Percentiles rank a stretch among this genome's conserved stretches.
Conservation (phyloP, 2,329 filamentous ascomycete species). For the Diaporthe sp. region DNA sequence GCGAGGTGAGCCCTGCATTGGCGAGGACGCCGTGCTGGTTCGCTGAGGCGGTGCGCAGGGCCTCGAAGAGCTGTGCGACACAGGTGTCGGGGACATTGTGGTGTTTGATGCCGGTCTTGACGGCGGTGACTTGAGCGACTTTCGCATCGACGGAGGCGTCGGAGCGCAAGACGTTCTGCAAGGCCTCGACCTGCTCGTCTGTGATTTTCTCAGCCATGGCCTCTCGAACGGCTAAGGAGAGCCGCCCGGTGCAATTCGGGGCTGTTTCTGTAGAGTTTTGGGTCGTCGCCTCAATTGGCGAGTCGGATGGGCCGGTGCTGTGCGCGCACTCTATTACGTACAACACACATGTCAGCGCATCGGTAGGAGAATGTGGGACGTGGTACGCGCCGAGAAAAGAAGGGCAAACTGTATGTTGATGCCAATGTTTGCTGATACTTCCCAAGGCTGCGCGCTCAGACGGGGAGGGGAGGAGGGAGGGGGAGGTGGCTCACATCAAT, state of each 20-base stretch:
- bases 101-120: slow-evolving; percentile 94
- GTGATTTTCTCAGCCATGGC: slow-evolving; percentile 70
- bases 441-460: slow-evolving; percentile 23
- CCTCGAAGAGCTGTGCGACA: slow-evolving; percentile 84
- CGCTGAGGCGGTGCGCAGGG: slow-evolving; percentile 79
- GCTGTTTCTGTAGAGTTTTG: neutral
- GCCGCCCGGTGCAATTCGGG: neutral
- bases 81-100: slow-evolving; percentile 85
- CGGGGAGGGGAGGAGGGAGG: neutral
- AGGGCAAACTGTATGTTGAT: neutral
- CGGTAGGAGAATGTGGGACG: neutral
- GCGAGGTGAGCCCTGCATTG: slow-evolving; percentile 87
- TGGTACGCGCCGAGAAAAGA: neutral
- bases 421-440: slow-evolving; percentile 1
- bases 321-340: slow-evolving; percentile 16
- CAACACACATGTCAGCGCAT: slow-evolving; percentile 6
- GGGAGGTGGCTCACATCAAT: slow-evolving; percentile 20
- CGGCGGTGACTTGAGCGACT: slow-evolving; percentile 76
- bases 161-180: slow-evolving; percentile 66
- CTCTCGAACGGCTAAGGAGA: slow-evolving; percentile 5
- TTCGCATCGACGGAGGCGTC: slow-evolving; percentile 79
- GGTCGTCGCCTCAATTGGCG: slow-evolving; percentile 5
- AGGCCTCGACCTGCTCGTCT: slow-evolving; percentile 70
- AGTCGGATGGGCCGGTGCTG: neutral
- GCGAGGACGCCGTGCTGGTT: slow-evolving; percentile 84